These are phyloP conservation scores for Iris macrosiphon DNA, from an alignment of 106 monocot genomes.

Conservation along the genomic window DNA sequence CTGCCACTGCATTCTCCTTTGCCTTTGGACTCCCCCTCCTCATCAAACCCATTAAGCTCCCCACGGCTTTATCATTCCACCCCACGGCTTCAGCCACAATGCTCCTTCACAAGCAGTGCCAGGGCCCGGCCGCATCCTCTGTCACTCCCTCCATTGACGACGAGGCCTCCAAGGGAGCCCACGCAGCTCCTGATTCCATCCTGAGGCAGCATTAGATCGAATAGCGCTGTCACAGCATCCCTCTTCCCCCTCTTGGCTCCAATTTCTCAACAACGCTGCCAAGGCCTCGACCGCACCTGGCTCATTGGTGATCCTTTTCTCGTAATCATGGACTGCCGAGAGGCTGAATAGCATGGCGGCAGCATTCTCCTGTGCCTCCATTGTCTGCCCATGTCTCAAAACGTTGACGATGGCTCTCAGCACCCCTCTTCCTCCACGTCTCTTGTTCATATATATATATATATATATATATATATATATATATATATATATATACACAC, in stretches of 20 bases:
- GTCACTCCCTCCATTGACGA: constrained; percentile 40
- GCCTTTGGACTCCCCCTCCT: constrained; percentile 41
- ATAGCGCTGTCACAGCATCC: constrained; percentile 73
- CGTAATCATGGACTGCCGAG: constrained; percentile 64
- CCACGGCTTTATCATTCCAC: constrained; percentile 15
- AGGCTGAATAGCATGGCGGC: constrained; percentile 76
- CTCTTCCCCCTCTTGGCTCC: constrained; percentile 56
- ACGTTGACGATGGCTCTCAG: constrained; percentile 52
- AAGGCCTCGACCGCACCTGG: constrained; percentile 42
- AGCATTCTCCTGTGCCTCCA: constrained; percentile 67
- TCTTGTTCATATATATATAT: no score
- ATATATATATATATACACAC: no score
- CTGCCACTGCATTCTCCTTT: constrained; percentile 59
- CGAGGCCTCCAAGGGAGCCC: constrained; percentile 37
- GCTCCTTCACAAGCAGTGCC: constrained; percentile 46
- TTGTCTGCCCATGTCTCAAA: constrained; percentile 37
- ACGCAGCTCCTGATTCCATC: constrained; percentile 43
- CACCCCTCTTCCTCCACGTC: constrained; percentile 57
- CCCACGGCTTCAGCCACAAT: constrained; percentile 20
- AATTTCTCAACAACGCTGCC: constrained; percentile 32
- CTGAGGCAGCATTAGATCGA: constrained; percentile 53
- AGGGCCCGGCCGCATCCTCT: constrained; percentile 77
- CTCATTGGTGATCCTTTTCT: constrained; percentile 49
- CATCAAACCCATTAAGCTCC: constrained; percentile 45
- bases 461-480: constrained; percentile 41